These are phyloP conservation scores for Hypoxylon sp. DNA, from an alignment of 2,329 filamentous ascomycete genomes.

Conservation along the genomic window DNA sequence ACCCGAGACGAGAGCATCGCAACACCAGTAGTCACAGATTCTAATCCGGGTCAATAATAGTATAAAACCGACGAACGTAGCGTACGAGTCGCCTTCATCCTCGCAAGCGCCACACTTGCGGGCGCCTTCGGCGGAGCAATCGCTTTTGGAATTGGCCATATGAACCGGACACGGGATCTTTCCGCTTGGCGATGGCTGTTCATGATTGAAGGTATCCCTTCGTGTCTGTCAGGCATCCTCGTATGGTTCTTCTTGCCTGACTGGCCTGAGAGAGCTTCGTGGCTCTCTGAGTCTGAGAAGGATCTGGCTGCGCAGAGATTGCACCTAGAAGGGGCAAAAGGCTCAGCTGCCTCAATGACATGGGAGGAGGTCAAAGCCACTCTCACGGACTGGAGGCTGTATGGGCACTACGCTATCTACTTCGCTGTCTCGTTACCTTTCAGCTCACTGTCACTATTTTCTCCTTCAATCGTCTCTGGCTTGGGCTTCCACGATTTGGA, in stretches of 20 bases:
- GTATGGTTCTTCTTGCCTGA: constrained; percentile 76
- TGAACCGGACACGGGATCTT: constrained; percentile 74
- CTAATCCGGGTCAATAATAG: constrained; percentile 45
- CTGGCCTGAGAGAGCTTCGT: constrained; percentile 74
- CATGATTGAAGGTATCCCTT: constrained; percentile 58
- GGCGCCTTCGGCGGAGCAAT: constrained; percentile 83
- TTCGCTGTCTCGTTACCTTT: constrained; percentile 57
- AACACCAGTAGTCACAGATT: not conserved
- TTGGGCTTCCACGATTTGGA: constrained; percentile 57
- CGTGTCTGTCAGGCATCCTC: constrained; percentile 68
- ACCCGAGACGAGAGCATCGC: not conserved
- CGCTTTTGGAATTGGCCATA: constrained; percentile 80
- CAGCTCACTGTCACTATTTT: constrained; percentile 61
- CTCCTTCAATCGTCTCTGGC: constrained; percentile 69
- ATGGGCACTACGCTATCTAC: constrained; percentile 74
- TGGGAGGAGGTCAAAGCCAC: constrained; percentile 79
- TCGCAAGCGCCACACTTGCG: constrained; percentile 77
- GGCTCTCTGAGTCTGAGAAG: constrained; percentile 72
- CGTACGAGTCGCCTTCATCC: constrained; percentile 79
- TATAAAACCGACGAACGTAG: constrained; percentile 80
- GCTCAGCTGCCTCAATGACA: constrained; percentile 73
- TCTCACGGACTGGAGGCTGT: constrained; percentile 75
- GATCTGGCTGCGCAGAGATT: constrained; percentile 65
- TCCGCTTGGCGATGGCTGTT: constrained; percentile 82
- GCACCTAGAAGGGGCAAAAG: constrained; percentile 65